Base-by-base conservation (phyloP, 2,329 filamentous ascomycete species). In the Dactylellina leptospora region DNA sequence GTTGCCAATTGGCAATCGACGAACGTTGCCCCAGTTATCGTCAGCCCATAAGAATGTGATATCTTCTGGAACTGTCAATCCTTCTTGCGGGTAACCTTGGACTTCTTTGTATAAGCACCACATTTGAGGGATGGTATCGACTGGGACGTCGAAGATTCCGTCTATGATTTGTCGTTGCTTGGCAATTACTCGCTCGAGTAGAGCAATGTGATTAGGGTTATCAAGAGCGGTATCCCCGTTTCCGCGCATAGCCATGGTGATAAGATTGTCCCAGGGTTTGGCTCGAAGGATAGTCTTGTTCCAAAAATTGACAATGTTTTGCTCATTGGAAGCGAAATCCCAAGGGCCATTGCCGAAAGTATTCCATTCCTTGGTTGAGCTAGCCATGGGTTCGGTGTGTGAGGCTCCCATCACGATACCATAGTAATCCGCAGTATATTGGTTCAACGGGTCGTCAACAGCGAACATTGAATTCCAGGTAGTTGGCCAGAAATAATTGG, bases 81-180 rank as follows among this genome's bases (percentile, higher is more conserved):
- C 88, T 13, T 85, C 82, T 64, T 88, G 85, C 66, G 88, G 86
- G 77, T 91, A 90, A 4, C 85, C 84, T 79, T 88, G 87, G 1
- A 91, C 75, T 71, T 91, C 88, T 77, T 90, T 90, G 79, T 91
- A 91, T 72, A 91, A 80, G 75, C 87, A 90, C 88, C 88, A 90
- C 79, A 88, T 83, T 78, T 90, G 88, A 4, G 88, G 88, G 0
- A 88, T 84, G 1, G 82, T 80, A 81, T 81, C 82, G 2, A 78
- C 77, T 2, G 82, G 78, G 36, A 84, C 81, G 47, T 85, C 79
- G 44, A 88, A 83, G 0, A 88, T 84, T 1, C 84, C 82, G 18
- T 80, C 81, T 44, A 89, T 81, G 64, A 88, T 87, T 8, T 83
- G 77, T 53, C 85, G 82, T 77, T 91, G 88, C 28, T 85, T 83